phyloP scores from a whole-genome alignment of 2,329 filamentous ascomycete genomes.

The Cyanodermella asteris region DNA sequence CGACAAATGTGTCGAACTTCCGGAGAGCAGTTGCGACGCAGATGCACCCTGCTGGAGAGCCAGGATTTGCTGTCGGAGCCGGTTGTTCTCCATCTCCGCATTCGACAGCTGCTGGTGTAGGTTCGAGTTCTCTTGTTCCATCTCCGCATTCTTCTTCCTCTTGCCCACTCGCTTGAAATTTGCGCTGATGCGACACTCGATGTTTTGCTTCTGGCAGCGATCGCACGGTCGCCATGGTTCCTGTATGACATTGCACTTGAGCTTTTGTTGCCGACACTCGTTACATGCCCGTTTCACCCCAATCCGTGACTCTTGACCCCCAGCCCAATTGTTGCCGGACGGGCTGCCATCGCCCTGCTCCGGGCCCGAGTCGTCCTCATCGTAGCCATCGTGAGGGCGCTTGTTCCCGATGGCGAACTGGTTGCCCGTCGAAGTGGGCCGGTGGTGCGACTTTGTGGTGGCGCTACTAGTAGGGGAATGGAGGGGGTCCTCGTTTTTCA shows the following conservation, averaged over 20 bases:
- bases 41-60: constrained; percentile 13
- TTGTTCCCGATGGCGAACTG: too few species aligned
- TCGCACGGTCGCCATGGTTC: constrained; percentile 38
- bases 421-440: too few species aligned
- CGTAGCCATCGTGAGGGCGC: too few species aligned
- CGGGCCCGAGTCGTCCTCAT: too few species aligned
- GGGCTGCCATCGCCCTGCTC: too few species aligned
- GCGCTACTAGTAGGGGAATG: too few species aligned
- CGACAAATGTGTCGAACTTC: too few species aligned
- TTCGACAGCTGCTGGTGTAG: constrained; percentile 24
- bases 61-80: constrained; percentile 9
- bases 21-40: constrained; percentile 12
- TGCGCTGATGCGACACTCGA: constrained; percentile 44
- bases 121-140: constrained; percentile 36
- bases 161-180: constrained; percentile 49
- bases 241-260: constrained; percentile 44
- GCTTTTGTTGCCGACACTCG: constrained; percentile 48
- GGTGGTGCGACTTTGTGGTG: too few species aligned
- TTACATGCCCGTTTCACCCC: constrained; percentile 41
- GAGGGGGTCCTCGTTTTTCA: too few species aligned
- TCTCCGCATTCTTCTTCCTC: constrained; percentile 40
- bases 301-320: too few species aligned
- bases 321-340: too few species aligned
- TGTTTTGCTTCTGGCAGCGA: constrained; percentile 38
- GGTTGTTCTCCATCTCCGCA: constrained; percentile 9